Conservation (phyloP, 768 basidiomycete genomes). For the Daedaleopsis sinensis region DNA sequence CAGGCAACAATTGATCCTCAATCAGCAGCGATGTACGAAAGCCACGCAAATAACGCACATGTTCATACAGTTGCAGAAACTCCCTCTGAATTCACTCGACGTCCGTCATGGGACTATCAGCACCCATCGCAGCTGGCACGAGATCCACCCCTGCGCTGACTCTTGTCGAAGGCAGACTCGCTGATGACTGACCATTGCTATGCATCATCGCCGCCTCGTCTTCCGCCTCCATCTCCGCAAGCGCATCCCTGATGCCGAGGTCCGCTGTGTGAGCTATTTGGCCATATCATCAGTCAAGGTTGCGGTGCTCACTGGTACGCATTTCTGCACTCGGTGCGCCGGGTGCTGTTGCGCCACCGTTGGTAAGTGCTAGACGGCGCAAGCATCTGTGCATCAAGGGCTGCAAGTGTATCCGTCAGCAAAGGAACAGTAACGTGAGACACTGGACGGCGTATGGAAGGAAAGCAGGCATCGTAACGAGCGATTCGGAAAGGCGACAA, state of each 20-base stretch:
- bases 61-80: too few species aligned
- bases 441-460: too few species aligned
- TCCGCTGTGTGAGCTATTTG: neutral
- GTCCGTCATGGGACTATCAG: conserved; percentile 21
- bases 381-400: conserved; percentile 65
- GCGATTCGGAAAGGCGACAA: too few species aligned
- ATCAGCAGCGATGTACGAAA: too few species aligned
- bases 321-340: conserved; percentile 57
- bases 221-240: conserved; percentile 17
- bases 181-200: too few species aligned
- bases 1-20: too few species aligned
- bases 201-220: neutral
- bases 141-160: neutral
- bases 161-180: neutral
- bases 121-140: conserved; percentile 9
- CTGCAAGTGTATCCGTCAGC: conserved; percentile 38
- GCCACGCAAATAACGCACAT: too few species aligned
- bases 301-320: conserved; percentile 56
- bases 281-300: conserved; percentile 7
- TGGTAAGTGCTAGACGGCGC: conserved; percentile 53
- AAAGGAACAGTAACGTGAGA: neutral
- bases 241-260: conserved; percentile 9
- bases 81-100: conserved; percentile 2
- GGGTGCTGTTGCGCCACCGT: conserved; percentile 57
- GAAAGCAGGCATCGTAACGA: too few species aligned